Percentiles rank a stretch among this genome's conserved stretches.
Conservation (phyloP, 768 basidiomycete species). For the Tubosaeta sp. region DNA sequence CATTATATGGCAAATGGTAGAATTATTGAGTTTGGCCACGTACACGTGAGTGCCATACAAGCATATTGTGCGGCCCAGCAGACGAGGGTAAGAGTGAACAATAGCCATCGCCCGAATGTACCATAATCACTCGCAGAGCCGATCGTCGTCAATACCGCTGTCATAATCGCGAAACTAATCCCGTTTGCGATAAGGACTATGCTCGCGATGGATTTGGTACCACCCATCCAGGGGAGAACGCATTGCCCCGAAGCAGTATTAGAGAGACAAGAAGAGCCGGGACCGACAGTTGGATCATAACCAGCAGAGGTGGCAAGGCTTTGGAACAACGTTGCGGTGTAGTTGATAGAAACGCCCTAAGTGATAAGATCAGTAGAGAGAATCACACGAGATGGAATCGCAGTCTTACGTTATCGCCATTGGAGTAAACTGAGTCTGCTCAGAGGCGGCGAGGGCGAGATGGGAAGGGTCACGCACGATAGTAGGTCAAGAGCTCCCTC, state of each 20-base stretch:
- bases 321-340: conserved; percentile 76
- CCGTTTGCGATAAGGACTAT: conserved; percentile 74
- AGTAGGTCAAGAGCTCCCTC: conserved; percentile 77
- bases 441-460: not conserved
- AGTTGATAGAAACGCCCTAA: conserved; percentile 65
- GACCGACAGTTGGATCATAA: conserved; percentile 64
- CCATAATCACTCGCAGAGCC: conserved; percentile 39
- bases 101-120: conserved; percentile 69
- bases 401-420: conserved; percentile 64
- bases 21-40: conserved; percentile 16
- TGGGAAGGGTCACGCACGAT: conserved; percentile 37
- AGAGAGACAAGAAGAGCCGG: conserved; percentile 64
- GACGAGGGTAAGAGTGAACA: conserved; percentile 62
- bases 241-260: conserved; percentile 61
- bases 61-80: conserved; percentile 83
- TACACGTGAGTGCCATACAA: conserved; percentile 69
- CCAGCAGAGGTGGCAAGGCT: conserved; percentile 67
- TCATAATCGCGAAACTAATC: conserved; percentile 76
- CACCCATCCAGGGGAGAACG: conserved; percentile 74
- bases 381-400: not conserved
- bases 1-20: not conserved
- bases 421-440: conserved; percentile 61
- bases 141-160: conserved; percentile 74
- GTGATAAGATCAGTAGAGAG: not conserved
- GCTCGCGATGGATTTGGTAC: conserved; percentile 71